Evolutionary conservation across 2,329 filamentous ascomycete genomes (phyloP).

Genomic region (Fusarium sp.): DNA sequence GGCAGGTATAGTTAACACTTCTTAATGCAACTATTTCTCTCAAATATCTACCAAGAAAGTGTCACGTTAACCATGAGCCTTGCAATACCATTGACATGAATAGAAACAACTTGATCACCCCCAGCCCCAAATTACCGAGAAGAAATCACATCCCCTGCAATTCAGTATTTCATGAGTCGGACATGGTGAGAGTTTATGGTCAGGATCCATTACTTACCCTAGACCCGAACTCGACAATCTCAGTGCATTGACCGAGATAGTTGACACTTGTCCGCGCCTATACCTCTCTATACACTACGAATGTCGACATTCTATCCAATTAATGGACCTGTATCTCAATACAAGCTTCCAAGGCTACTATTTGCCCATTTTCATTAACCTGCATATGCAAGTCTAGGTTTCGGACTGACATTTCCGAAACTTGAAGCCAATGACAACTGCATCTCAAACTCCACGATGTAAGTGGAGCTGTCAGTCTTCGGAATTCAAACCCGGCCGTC

Average conservation of each 20-base stretch:
- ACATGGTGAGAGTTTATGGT: not conserved
- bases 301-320: not conserved
- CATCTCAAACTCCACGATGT: not conserved
- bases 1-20: not conserved
- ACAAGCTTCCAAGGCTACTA: not conserved
- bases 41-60: not conserved
- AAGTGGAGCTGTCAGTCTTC: not conserved
- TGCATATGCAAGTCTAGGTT: not conserved
- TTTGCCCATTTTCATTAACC: conserved; percentile 50
- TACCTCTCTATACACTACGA: not conserved
- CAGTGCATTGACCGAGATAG: not conserved
- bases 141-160: not conserved
- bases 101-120: not conserved
- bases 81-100: not conserved
- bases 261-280: not conserved
- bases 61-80: not conserved
- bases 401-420: not conserved
- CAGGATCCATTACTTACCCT: not conserved
- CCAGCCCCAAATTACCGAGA: not conserved
- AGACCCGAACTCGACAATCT: not conserved
- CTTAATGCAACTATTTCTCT: not conserved
- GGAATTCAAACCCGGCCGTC: not conserved
- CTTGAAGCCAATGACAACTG: not conserved
- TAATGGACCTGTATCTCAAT: not conserved
- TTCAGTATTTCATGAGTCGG: not conserved